These are phyloP conservation scores for Astragalus membranaceus DNA, from an alignment of 306 rosid species.

Conservation along the genomic window DNA sequence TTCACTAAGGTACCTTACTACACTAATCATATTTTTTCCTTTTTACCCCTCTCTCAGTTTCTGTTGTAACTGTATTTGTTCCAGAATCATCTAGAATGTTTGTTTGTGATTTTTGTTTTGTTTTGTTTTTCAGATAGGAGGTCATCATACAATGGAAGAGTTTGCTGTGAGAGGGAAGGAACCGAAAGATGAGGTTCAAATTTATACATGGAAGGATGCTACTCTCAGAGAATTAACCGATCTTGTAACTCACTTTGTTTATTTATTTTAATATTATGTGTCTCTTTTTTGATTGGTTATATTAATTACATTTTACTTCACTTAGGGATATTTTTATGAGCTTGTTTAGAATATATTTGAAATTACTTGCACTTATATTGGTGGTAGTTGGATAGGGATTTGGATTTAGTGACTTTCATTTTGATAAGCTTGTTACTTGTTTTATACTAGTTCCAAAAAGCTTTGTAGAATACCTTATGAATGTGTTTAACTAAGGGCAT, in stretches of 20 bases:
- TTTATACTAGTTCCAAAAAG: neutral
- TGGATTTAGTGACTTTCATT: no score
- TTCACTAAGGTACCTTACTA: slow-evolving; percentile 60
- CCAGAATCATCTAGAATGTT: neutral
- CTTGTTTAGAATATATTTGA: neutral
- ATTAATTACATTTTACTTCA: neutral
- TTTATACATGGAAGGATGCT: slow-evolving; percentile 97
- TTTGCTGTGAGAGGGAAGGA: slow-evolving; percentile 90
- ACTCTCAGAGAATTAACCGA: slow-evolving; percentile 89
- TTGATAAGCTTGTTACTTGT: neutral
- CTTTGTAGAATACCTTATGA: neutral
- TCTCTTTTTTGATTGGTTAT: neutral
- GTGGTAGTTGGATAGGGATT: neutral
- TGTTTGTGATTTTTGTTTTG: neutral
- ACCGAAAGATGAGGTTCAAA: slow-evolving; percentile 95
- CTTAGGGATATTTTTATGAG: neutral
- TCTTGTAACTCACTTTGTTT: slow-evolving; percentile 37
- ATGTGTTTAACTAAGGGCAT: neutral
- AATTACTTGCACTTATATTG: neutral
- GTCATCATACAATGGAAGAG: slow-evolving; percentile 70
- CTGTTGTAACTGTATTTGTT: no score
- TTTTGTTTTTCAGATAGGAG: slow-evolving; percentile 45
- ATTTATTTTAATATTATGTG: neutral
- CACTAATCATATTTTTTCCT: neutral
- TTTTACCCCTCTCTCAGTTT: neutral